Base-by-base conservation (phyloP, 2,329 filamentous ascomycete genomes). In the Fusarium annulatum region DNA sequence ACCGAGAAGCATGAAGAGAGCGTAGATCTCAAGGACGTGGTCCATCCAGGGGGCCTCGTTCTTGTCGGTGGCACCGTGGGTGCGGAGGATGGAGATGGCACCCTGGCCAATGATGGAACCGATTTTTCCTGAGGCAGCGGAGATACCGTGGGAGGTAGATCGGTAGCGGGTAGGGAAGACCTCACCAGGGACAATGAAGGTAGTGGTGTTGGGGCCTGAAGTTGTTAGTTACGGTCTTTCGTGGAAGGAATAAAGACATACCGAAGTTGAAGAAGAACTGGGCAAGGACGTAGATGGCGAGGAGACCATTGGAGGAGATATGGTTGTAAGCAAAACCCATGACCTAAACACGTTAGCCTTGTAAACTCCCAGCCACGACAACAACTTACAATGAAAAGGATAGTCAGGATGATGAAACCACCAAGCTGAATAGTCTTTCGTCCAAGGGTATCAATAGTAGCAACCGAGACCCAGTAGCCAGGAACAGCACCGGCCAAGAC, bases 391-490 rank as follows among this genome's bases (percentile, higher is more conserved):
- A 89, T 82, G 81, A 90, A 90, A 26, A 92, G 84, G 48, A 89
- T 83, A 12, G 90, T 91, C 12, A 92, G 82, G 63, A 92, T 86
- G 57, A 83, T 80, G 80, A 92, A 92, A 33, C 90, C 90, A 68
- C 85, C 87, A 62, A 93, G 82, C 83, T 94, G 94, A 64, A 96
- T 94, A 3, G 92, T 89, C 85, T 94, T 95, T 78, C 93, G 92
- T 61, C 93, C 93, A 19, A 95, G 77, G 3, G 88, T 93, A 82
- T 96, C 93, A 64, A 94, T 89, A 3, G 89, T 90, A 3, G 90
- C 90, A 10, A 95, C 93, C 1, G 92, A 93, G 21, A 94, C 88
- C 93, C 93, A 95, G 85, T 95, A 95, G 19, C 93, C 93, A 0
- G 93, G 93, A 19, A 95, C 93, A 53, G 93, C 92, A 64, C 93